A percentile compares a stretch with the other conserved stretches of the same genome.
Conservation (phyloP, 2,329 filamentous ascomycete species). For the Pyricularia sp. region DNA sequence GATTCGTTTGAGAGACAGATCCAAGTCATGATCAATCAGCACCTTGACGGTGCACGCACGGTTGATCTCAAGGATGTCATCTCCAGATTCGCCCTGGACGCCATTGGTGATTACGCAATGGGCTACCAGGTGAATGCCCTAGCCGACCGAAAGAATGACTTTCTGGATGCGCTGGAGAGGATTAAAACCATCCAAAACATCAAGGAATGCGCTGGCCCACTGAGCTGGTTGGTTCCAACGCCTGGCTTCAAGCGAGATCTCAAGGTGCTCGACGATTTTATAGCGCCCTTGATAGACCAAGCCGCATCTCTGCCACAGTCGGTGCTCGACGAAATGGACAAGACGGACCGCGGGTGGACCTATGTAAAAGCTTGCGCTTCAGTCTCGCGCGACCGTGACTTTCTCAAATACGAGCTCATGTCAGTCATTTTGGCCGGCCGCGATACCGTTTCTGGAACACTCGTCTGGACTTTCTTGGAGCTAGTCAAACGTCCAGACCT, state of each 20-base stretch:
- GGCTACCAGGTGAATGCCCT: not conserved
- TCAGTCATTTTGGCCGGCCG: slow-evolving; percentile 45
- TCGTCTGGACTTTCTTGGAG: slow-evolving; percentile 8
- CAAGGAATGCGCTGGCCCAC: not conserved
- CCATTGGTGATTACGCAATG: not conserved
- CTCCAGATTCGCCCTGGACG: not conserved
- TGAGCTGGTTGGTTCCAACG: not conserved
- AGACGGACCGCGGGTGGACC: slow-evolving; percentile 28
- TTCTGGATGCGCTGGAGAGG: not conserved
- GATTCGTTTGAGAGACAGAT: not conserved
- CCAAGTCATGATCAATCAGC: not conserved
- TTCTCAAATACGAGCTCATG: slow-evolving; percentile 39
- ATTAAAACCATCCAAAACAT: not conserved
- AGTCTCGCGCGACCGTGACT: slow-evolving; percentile 29
- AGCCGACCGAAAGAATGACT: not conserved
- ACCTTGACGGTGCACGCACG: not conserved
- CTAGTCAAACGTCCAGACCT: slow-evolving; percentile 9
- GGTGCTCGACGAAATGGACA: not conserved
- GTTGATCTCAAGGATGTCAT: not conserved
- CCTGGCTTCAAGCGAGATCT: not conserved
- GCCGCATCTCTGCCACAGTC: not conserved
- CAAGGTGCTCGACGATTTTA: not conserved
- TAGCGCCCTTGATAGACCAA: not conserved
- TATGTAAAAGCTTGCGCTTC: slow-evolving; percentile 48
- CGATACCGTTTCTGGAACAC: slow-evolving; percentile 8